A percentile compares a stretch with the other conserved stretches of the same genome.
Conservation (phyloP, 1,284 basidiomycete species). For the Neolentinus lepideus region DNA sequence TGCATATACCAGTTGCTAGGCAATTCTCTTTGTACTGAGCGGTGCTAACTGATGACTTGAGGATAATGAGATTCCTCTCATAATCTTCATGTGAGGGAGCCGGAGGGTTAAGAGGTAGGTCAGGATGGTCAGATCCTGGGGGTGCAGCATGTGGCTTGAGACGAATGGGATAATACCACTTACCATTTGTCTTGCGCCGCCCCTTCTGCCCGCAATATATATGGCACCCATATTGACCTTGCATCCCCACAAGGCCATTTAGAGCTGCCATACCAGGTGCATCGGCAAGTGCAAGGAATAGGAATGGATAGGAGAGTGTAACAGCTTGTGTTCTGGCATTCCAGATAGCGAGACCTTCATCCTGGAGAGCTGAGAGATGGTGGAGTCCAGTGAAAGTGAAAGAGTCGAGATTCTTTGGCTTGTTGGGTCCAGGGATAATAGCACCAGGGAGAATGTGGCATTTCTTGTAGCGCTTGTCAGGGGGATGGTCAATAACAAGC, state of each 20-base stretch:
- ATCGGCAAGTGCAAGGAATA: conserved; percentile 15
- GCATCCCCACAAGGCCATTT: conserved; percentile 26
- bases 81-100: conserved; percentile 12
- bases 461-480: conserved; percentile 9
- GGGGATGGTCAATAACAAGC: conserved; percentile 3
- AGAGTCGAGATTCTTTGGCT: conserved; percentile 27
- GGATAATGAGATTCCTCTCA: conserved; percentile 10
- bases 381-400: conserved; percentile 26
- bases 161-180: conserved; percentile 25
- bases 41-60: conserved; percentile 10
- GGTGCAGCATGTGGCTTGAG: conserved; percentile 19
- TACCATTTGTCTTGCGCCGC: conserved; percentile 18
- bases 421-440: conserved; percentile 11
- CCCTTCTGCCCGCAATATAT: conserved; percentile 24
- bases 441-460: conserved; percentile 5
- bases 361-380: conserved; percentile 16
- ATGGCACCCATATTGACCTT: conserved; percentile 25
- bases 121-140: conserved; percentile 21
- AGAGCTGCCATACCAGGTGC: conserved; percentile 19
- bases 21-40: conserved; percentile 19
- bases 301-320: conserved; percentile 5
- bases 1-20: conserved; percentile 26
- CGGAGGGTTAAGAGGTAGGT: conserved; percentile 15
- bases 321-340: conserved; percentile 13
- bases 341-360: conserved; percentile 17